Percentiles rank a stretch among this genome's conserved stretches.
Evolutionary conservation across 2,329 filamentous ascomycete genomes (phyloP).

Genomic region (Fusarium subglutinans): DNA sequence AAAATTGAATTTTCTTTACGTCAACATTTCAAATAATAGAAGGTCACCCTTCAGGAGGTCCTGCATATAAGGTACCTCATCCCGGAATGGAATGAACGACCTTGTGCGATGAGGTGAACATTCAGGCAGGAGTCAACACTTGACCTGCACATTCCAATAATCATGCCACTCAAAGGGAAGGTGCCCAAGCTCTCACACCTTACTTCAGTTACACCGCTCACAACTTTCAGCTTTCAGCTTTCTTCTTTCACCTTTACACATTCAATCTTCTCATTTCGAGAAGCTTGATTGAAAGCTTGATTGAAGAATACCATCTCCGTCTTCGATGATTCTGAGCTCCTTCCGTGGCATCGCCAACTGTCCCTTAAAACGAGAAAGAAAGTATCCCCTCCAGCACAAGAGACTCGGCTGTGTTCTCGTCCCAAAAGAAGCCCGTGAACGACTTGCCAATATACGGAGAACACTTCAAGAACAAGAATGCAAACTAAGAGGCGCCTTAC

Average conservation of each 20-base stretch:
- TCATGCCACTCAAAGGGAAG: background rate
- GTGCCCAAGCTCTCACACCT: background rate
- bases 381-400: background rate
- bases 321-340: background rate
- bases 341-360: background rate
- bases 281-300: no score
- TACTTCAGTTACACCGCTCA: background rate
- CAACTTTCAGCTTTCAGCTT: background rate
- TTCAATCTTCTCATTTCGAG: background rate
- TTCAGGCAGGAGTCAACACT: background rate
- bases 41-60: background rate
- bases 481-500: no score
- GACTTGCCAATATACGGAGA: background rate
- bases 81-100: background rate
- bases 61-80: background rate
- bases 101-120: background rate
- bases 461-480: background rate
- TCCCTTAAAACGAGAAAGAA: no score
- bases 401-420: background rate
- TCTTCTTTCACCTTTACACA: no score
- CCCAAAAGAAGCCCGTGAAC: background rate
- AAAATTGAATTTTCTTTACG: background rate
- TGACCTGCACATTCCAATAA: background rate
- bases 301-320: background rate
- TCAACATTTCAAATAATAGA: background rate